phyloP scores from a whole-genome alignment of 2,329 filamentous ascomycete species.

The Xylaria multiplex region DNA sequence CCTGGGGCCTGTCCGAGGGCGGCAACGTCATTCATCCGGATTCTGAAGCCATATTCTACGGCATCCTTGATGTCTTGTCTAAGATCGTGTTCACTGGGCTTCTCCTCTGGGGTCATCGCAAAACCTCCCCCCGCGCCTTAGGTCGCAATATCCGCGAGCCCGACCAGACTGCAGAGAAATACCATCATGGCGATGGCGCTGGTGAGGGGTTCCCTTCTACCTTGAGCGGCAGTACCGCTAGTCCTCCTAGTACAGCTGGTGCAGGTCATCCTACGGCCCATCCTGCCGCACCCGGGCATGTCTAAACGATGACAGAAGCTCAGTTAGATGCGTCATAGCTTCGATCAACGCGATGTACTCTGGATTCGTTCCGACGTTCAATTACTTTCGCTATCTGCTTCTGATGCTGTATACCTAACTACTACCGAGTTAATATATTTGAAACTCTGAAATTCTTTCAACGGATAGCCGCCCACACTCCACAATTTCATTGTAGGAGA shows the following conservation, averaged over 20 bases:
- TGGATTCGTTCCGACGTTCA: not conserved
- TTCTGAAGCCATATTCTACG: slow-evolving; percentile 75
- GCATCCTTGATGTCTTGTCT: slow-evolving; percentile 71
- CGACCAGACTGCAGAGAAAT: slow-evolving; percentile 41
- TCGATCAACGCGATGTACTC: not conserved
- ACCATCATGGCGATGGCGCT: slow-evolving; percentile 28
- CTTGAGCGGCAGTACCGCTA: slow-evolving; percentile 27
- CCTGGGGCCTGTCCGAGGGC: slow-evolving; percentile 71
- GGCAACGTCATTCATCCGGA: slow-evolving; percentile 74
- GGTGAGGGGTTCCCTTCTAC: slow-evolving; percentile 38
- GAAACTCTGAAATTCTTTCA: not conserved
- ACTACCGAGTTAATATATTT: not conserved
- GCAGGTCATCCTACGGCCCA: slow-evolving; percentile 27
- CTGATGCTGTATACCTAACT: not conserved
- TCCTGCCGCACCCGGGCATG: not conserved
- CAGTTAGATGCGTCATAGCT: not conserved
- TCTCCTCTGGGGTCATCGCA: slow-evolving; percentile 70
- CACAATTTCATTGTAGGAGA: not conserved
- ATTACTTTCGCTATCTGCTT: not conserved
- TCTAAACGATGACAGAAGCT: not conserved
- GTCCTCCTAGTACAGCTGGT: not conserved
- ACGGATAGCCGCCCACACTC: too few species aligned
- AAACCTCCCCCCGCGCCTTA: slow-evolving; percentile 66
- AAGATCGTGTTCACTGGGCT: slow-evolving; percentile 72
- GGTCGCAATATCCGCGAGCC: slow-evolving; percentile 58